These are phyloP conservation scores for Mycena chlorophos DNA, from an alignment of 768 basidiomycete genomes.

Conservation along the genomic window DNA sequence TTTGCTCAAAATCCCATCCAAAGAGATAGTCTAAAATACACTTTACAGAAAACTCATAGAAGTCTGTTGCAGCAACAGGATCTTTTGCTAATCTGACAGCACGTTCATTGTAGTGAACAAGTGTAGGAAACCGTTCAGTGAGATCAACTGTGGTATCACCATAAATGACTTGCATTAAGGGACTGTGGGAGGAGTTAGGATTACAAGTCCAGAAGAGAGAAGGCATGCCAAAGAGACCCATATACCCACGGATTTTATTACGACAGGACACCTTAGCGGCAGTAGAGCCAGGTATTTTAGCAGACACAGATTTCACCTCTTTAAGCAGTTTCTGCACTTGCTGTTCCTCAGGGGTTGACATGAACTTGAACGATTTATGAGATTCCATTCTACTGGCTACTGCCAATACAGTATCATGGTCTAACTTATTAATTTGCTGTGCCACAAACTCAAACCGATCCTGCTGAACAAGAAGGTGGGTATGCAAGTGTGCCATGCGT, in stretches of 20 bases:
- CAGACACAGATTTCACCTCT: constrained; percentile 32
- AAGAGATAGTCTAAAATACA: constrained; percentile 28
- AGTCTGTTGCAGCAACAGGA: constrained; percentile 38
- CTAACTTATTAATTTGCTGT: constrained; percentile 4
- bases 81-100: constrained; percentile 30
- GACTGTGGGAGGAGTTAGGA: constrained; percentile 22
- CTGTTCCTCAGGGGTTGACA: constrained; percentile 15
- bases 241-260: constrained; percentile 30
- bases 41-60: constrained; percentile 29
- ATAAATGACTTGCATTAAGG: constrained; percentile 32
- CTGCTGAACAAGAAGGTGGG: constrained; percentile 23
- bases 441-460: constrained; percentile 14
- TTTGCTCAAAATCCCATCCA: constrained; percentile 28
- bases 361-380: not conserved
- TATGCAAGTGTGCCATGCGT: constrained; percentile 25
- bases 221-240: constrained; percentile 30
- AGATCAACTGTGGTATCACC: constrained; percentile 20
- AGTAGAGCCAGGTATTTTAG: constrained; percentile 32
- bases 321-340: constrained; percentile 25
- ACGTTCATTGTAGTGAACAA: constrained; percentile 17
- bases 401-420: not conserved
- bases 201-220: constrained; percentile 31
- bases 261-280: constrained; percentile 26
- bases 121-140: constrained; percentile 18
- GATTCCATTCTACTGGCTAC: not conserved